Evolutionary conservation across 129 eudicot species (phyloP).

Genomic region (Gnaphalium uliginosum): DNA sequence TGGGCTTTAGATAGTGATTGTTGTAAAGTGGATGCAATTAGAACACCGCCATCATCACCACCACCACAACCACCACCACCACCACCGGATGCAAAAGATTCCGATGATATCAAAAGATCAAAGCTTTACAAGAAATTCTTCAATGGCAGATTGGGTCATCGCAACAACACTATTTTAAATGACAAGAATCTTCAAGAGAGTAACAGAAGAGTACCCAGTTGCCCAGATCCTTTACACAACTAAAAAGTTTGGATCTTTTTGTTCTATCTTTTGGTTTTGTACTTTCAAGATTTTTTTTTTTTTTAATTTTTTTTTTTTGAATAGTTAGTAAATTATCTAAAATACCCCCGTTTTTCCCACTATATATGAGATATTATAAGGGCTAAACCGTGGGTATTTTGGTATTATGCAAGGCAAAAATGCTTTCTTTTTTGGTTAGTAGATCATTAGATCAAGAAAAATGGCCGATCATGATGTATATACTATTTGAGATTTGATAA

Average conservation of each 20-base stretch:
- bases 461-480: slow-evolving; percentile 51
- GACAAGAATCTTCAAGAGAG: slow-evolving; percentile 38
- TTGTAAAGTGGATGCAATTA: slow-evolving; percentile 51
- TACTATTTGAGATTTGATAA: slow-evolving; percentile 38
- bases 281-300: not conserved
- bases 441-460: slow-evolving; percentile 49
- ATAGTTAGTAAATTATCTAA: slow-evolving; percentile 45
- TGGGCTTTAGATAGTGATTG: slow-evolving; percentile 35
- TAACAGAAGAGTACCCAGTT: slow-evolving; percentile 82
- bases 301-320: not conserved
- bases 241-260: slow-evolving; percentile 30
- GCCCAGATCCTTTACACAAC: slow-evolving; percentile 99
- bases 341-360: slow-evolving; percentile 88
- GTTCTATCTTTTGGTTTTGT: slow-evolving; percentile 13
- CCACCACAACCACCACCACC: slow-evolving; percentile 11
- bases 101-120: slow-evolving; percentile 34
- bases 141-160: slow-evolving; percentile 32
- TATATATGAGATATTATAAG: slow-evolving; percentile 23
- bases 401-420: slow-evolving; percentile 43
- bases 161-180: slow-evolving; percentile 20
- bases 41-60: slow-evolving; percentile 30
- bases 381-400: slow-evolving; percentile 95
- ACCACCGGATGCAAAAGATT: slow-evolving; percentile 21
- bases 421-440: slow-evolving; percentile 25
- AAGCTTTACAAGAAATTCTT: slow-evolving; percentile 52